phyloP scores from a whole-genome alignment of 257 asterid species.

The Henckelia pumila region DNA sequence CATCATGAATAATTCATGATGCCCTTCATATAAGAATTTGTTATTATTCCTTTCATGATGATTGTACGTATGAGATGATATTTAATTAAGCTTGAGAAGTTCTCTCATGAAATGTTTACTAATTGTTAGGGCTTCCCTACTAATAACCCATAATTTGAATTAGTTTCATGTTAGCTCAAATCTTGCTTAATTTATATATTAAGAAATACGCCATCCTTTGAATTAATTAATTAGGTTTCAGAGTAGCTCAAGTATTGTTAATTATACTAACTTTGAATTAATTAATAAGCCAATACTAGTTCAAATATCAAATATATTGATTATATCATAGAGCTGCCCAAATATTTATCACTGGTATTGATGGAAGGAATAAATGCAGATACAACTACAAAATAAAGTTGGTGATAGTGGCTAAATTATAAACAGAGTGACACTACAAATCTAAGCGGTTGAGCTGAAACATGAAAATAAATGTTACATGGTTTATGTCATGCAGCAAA shows the following conservation, averaged over 20 bases:
- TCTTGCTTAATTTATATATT: background rate
- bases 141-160: background rate
- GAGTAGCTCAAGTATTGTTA: background rate
- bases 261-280: no score
- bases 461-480: conserved; percentile 10
- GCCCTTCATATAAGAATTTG: background rate
- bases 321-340: conserved; percentile 19
- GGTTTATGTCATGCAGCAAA: conserved; percentile 15
- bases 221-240: background rate
- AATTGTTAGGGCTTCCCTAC: background rate
- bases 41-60: background rate
- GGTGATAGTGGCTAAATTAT: background rate
- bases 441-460: conserved; percentile 4
- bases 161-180: background rate
- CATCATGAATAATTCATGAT: background rate
- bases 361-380: background rate
- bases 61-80: background rate
- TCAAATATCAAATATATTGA: conserved; percentile 20
- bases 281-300: conserved; percentile 1
- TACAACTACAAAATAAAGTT: background rate
- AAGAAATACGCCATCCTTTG: background rate
- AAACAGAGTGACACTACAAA: conserved; percentile 8
- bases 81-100: background rate
- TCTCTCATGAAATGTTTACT: background rate
- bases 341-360: background rate